phyloP scores from a whole-genome alignment of 202 grass and related monocot species.

The Schoenoplectus triqueter region DNA sequence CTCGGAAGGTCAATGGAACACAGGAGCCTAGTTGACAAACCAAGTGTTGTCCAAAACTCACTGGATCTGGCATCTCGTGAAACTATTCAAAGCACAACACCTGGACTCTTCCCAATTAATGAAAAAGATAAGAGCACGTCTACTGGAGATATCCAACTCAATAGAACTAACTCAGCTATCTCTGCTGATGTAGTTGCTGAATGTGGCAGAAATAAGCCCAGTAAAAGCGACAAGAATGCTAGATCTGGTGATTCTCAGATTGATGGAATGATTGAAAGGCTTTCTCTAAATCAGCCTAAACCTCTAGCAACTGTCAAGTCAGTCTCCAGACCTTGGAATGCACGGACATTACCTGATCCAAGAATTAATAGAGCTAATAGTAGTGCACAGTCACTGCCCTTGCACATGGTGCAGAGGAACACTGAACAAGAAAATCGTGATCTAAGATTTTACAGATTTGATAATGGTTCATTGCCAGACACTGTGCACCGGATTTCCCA shows the following conservation, averaged over 20 bases:
- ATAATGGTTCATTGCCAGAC: neutral
- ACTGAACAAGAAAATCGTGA: conserved; percentile 10
- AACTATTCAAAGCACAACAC: conserved; percentile 10
- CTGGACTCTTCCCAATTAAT: neutral
- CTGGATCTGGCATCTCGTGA: neutral
- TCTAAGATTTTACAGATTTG: neutral
- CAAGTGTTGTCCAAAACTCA: conserved; percentile 1
- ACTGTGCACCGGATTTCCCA: neutral
- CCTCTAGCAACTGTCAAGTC: neutral
- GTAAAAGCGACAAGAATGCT: neutral
- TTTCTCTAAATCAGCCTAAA: neutral
- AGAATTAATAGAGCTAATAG: neutral
- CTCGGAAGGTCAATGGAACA: neutral
- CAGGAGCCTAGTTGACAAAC: neutral
- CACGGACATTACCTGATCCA: neutral
- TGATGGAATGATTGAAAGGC: neutral
- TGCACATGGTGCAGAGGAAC: neutral
- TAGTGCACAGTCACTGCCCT: neutral
- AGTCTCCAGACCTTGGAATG: neutral
- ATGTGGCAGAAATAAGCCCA: conserved; percentile 4
- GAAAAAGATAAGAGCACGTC: neutral
- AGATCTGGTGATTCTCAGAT: conserved; percentile 5
- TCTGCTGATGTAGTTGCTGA: neutral
- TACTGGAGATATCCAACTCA: neutral
- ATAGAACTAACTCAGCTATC: conserved; percentile 2